These are phyloP conservation scores for Tephrocybe sp. DNA, from an alignment of 768 basidiomycete genomes.

Conservation along the genomic window DNA sequence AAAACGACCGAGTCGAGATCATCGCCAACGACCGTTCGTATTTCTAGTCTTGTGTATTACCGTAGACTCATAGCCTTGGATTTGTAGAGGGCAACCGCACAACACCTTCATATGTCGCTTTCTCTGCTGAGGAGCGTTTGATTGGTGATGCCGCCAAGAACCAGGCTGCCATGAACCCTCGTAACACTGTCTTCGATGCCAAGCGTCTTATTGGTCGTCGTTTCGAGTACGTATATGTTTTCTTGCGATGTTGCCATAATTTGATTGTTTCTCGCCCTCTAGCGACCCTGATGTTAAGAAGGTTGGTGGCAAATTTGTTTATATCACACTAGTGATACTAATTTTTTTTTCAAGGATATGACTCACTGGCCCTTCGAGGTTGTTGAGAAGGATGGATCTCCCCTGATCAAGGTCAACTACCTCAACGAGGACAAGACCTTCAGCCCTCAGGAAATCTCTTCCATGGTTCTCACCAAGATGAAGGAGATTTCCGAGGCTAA, in stretches of 20 bases:
- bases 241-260: conserved; percentile 7
- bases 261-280: conserved; percentile 13
- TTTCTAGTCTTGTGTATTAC: neutral
- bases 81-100: conserved; percentile 92
- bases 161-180: conserved; percentile 99
- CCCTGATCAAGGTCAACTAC: conserved; percentile 95
- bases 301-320: conserved; percentile 35
- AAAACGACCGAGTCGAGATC: conserved; percentile 99
- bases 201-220: conserved; percentile 98
- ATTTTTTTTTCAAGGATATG: conserved; percentile 66
- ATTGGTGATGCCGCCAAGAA: conserved; percentile 99
- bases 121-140: conserved; percentile 92
- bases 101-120: conserved; percentile 99
- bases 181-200: conserved; percentile 98
- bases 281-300: conserved; percentile 94
- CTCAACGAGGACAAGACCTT: conserved; percentile 94
- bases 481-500: conserved; percentile 99
- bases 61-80: neutral
- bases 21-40: conserved; percentile 92
- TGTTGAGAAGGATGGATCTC: conserved; percentile 95
- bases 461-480: conserved; percentile 99
- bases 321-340: conserved; percentile 10
- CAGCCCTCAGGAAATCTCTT: conserved; percentile 98
- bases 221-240: conserved; percentile 66
- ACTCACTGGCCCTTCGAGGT: conserved; percentile 97